Conservation (phyloP, 495 filamentous ascomycete species). For the Tetracladium setigerum region DNA sequence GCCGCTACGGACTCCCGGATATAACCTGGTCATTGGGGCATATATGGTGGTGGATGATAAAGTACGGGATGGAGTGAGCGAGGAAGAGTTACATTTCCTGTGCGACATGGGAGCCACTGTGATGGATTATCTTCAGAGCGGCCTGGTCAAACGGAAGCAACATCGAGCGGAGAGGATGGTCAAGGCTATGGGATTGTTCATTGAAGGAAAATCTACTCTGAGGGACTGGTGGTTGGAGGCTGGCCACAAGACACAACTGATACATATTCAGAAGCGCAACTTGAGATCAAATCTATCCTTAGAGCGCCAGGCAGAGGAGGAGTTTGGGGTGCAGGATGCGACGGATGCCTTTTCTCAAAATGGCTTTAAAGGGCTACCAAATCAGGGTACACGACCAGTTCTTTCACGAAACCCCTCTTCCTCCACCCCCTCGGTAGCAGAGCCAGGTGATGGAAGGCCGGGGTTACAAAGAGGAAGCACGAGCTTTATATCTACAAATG, state of each 20-base stretch:
- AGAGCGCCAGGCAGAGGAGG: slow-evolving; percentile 15
- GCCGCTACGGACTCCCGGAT: slow-evolving; percentile 24
- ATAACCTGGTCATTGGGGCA: slow-evolving; percentile 24
- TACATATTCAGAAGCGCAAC: slow-evolving; percentile 4
- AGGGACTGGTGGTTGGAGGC: slow-evolving; percentile 20
- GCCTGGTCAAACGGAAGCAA: slow-evolving; percentile 24
- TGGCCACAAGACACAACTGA: slow-evolving; percentile 11
- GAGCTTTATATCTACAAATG: background rate
- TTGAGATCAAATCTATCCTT: background rate
- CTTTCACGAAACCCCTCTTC: slow-evolving; percentile 9
- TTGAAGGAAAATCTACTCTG: slow-evolving; percentile 26
- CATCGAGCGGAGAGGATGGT: slow-evolving; percentile 32
- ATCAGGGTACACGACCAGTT: background rate
- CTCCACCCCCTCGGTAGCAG: background rate
- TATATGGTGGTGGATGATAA: slow-evolving; percentile 31
- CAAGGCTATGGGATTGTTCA: slow-evolving; percentile 29
- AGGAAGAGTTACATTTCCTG: slow-evolving; percentile 26
- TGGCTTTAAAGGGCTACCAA: slow-evolving; percentile 8
- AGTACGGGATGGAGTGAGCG: slow-evolving; percentile 22
- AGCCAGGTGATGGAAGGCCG: slow-evolving; percentile 10
- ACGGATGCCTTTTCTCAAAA: slow-evolving; percentile 11
- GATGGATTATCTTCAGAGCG: slow-evolving; percentile 36
- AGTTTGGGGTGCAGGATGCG: slow-evolving; percentile 22
- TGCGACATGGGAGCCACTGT: slow-evolving; percentile 33
- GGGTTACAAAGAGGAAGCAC: slow-evolving; percentile 9